Base-by-base conservation (phyloP, 2,329 filamentous ascomycete genomes). In the Penicillium sp. region DNA sequence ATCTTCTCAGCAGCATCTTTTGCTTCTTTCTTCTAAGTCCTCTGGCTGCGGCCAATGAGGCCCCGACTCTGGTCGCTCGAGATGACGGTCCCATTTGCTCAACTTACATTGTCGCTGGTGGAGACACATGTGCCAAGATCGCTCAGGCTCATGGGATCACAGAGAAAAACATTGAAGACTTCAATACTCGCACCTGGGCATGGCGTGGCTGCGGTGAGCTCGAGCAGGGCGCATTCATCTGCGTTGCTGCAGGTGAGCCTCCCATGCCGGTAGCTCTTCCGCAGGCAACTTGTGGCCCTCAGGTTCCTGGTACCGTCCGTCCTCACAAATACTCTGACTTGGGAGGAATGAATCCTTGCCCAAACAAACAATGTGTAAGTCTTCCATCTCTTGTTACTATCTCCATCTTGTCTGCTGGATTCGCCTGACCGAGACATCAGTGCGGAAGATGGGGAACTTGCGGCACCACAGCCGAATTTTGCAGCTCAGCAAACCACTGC, bases 241-340 rank as follows among this genome's bases (percentile, higher is more conserved):
- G 73, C 44, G 46, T 76, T 0, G 72, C 68, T 49, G 46, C 53
- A 0, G 73, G 73, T 2, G 52, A 49, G 5, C 65, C 73, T 3
- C 68, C 71, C 1, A 66, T 76, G 59, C 74, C 74, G 4, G 62
- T 67, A 0, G 47, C 61, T 0, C 54, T 73, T 7, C 35, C 60
- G 2, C 69, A 72, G 43, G 69, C 70, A 6, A 52, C 68, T 1
- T 77, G 77, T 57, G 76, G 77, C 0, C 77, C 76, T 1, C 64
- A 70, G 39, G 65, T 70, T 1, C 66, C 67, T 3, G 70, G 71
- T 1, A 75, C 73, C 0, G 44, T 55, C 11, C 41, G 54, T 7
- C 68, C 73, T 0, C 13, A 58, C 0, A 53, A 59, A 18, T 66
- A 63, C 13, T 66, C 53, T 3, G 55, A 62, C 4, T 4, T 54